Evolutionary conservation across 2,329 filamentous ascomycete genomes (phyloP).

Genomic region (Microdochium trichocladiopsis): DNA sequence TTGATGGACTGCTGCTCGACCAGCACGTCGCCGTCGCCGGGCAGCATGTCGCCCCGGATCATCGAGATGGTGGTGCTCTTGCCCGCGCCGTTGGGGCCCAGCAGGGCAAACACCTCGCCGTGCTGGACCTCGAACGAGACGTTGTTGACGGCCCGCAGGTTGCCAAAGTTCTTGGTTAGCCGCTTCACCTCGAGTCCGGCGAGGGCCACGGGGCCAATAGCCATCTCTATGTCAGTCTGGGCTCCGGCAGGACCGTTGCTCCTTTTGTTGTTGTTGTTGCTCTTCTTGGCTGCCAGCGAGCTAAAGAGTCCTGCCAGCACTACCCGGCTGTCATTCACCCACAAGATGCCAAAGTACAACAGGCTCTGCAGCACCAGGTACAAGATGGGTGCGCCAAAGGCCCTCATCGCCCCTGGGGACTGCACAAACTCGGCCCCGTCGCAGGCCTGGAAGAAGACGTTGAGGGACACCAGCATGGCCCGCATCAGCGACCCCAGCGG

Average conservation of each 20-base stretch:
- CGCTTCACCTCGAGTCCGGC: conserved; percentile 70
- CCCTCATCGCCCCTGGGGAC: conserved; percentile 63
- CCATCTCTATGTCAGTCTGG: background rate
- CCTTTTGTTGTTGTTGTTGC: conserved; percentile 18
- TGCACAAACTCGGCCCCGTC: conserved; percentile 51
- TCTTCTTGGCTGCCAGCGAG: conserved; percentile 39
- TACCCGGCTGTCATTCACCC: conserved; percentile 74
- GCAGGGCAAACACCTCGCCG: conserved; percentile 79
- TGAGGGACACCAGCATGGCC: conserved; percentile 69
- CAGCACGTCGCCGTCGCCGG: conserved; percentile 71
- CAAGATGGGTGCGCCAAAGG: conserved; percentile 78
- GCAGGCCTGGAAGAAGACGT: conserved; percentile 78
- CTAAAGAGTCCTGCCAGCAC: background rate
- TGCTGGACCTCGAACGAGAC: conserved; percentile 74
- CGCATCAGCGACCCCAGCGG: conserved; percentile 72
- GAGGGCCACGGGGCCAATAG: background rate
- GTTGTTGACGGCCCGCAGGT: conserved; percentile 76
- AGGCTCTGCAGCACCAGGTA: conserved; percentile 73
- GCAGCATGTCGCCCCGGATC: conserved; percentile 78
- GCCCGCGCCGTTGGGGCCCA: conserved; percentile 87
- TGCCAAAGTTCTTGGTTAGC: conserved; percentile 72
- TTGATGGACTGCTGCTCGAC: conserved; percentile 73
- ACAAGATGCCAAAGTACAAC: conserved; percentile 62
- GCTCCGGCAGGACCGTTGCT: background rate
- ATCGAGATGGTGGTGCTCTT: conserved; percentile 87